Conservation (phyloP, 495 filamentous ascomycete genomes). For the Lasiosphaeriaceae sp. region DNA sequence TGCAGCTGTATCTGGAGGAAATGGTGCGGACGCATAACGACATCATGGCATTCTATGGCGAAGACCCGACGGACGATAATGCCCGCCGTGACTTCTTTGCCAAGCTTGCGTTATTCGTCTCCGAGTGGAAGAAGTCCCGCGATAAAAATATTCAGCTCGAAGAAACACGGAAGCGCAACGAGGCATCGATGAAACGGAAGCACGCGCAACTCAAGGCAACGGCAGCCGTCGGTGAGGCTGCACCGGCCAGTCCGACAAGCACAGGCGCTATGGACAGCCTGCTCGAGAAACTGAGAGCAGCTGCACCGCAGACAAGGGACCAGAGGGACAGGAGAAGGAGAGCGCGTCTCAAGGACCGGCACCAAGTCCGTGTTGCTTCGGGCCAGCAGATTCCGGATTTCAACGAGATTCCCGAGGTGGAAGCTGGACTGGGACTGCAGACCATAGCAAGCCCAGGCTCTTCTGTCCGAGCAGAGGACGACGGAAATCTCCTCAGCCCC, state of each 20-base stretch:
- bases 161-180: conserved; percentile 76
- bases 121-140: conserved; percentile 92
- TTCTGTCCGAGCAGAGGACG: conserved; percentile 11
- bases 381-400: conserved; percentile 79
- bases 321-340: conserved; percentile 83
- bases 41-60: conserved; percentile 95
- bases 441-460: conserved; percentile 18
- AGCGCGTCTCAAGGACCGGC: conserved; percentile 82
- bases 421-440: conserved; percentile 28
- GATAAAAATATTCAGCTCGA: conserved; percentile 87
- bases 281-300: conserved; percentile 92
- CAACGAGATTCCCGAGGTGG: conserved; percentile 48
- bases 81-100: conserved; percentile 94
- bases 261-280: conserved; percentile 95
- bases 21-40: conserved; percentile 90
- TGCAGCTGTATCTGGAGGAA: conserved; percentile 89
- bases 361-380: conserved; percentile 85
- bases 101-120: conserved; percentile 87
- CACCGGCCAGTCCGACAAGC: conserved; percentile 63
- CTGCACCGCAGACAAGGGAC: conserved; percentile 82
- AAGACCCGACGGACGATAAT: conserved; percentile 88
- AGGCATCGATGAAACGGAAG: conserved; percentile 87
- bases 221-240: conserved; percentile 44
- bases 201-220: conserved; percentile 62
- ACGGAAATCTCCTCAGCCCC: conserved; percentile 35